These are phyloP conservation scores for Vitis amurensis DNA, from an alignment of 164 flowering plant species.

Conservation along the genomic window DNA sequence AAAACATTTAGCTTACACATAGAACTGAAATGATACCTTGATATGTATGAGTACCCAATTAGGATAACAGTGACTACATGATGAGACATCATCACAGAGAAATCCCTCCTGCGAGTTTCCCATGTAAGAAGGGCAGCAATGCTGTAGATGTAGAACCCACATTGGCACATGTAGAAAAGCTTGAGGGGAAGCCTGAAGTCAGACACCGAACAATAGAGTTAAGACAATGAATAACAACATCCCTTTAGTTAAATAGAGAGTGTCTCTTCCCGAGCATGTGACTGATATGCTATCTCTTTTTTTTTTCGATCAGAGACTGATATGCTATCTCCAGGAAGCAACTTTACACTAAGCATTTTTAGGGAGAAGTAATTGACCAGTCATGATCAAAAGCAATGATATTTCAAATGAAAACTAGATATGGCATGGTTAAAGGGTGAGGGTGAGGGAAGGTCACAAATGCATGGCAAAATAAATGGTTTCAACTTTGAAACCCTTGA, in stretches of 20 bases:
- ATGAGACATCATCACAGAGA: constrained; percentile 94
- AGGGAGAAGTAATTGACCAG: too few relatives aligned
- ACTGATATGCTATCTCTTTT: background rate
- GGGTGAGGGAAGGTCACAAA: too few relatives aligned
- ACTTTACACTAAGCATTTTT: background rate
- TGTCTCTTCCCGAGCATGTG: too few relatives aligned
- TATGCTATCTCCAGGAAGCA: background rate
- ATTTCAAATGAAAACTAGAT: too few relatives aligned
- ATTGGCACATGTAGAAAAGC: constrained; percentile 89
- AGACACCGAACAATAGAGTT: constrained; percentile 2
- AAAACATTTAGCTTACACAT: background rate
- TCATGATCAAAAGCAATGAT: too few relatives aligned
- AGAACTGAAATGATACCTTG: constrained; percentile 48
- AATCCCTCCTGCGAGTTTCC: constrained; percentile 97
- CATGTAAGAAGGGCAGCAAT: constrained; percentile 78
- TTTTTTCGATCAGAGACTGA: background rate
- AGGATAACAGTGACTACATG: constrained; percentile 79
- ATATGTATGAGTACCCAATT: constrained; percentile 63
- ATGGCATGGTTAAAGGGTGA: too few relatives aligned
- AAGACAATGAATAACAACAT: too few relatives aligned
- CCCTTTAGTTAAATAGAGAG: too few relatives aligned
- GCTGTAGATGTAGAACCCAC: constrained; percentile 88
- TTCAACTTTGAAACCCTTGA: too few relatives aligned
- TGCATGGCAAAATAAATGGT: too few relatives aligned
- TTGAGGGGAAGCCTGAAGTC: constrained; percentile 58